These are phyloP conservation scores for Tricholoma sp. DNA, from an alignment of 768 basidiomycete genomes.

Conservation along the genomic window DNA sequence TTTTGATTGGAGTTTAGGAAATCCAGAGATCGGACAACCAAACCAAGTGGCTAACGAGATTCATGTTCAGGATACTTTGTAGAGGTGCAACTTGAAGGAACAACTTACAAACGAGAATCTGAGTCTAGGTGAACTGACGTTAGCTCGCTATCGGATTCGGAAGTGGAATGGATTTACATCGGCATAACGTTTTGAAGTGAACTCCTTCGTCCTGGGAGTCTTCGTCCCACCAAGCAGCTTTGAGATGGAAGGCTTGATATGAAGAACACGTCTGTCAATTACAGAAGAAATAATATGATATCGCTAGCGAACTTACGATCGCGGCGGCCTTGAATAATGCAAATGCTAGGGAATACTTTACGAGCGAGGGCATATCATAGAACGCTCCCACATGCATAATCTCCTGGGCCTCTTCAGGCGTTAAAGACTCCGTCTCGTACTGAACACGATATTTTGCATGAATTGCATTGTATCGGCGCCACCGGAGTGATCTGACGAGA, in stretches of 20 bases:
- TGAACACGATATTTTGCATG: constrained; percentile 35
- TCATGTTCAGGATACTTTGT: neutral
- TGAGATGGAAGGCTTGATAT: constrained; percentile 41
- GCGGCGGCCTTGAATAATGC: constrained; percentile 52
- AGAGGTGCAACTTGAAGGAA: neutral
- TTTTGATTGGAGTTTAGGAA: constrained; percentile 10
- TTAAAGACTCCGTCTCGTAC: constrained; percentile 28
- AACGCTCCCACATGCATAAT: constrained; percentile 28
- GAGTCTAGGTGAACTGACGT: constrained; percentile 28
- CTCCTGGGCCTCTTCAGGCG: constrained; percentile 41
- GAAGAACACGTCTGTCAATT: neutral
- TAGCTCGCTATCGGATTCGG: neutral
- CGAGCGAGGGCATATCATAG: constrained; percentile 43
- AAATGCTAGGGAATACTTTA: constrained; percentile 37
- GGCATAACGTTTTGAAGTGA: constrained; percentile 38
- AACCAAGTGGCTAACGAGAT: constrained; percentile 28
- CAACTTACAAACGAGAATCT: constrained; percentile 37
- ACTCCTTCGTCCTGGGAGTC: constrained; percentile 30
- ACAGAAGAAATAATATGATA: neutral
- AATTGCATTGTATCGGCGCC: constrained; percentile 36
- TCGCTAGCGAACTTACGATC: constrained; percentile 28
- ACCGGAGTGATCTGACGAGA: constrained; percentile 35
- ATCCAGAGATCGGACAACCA: constrained; percentile 29
- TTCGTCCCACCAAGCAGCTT: constrained; percentile 36
- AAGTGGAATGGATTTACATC: constrained; percentile 34